Percentiles rank a stretch among this genome's conserved stretches.
Conservation (phyloP, 129 eudicot species). For the Centella asiatica region DNA sequence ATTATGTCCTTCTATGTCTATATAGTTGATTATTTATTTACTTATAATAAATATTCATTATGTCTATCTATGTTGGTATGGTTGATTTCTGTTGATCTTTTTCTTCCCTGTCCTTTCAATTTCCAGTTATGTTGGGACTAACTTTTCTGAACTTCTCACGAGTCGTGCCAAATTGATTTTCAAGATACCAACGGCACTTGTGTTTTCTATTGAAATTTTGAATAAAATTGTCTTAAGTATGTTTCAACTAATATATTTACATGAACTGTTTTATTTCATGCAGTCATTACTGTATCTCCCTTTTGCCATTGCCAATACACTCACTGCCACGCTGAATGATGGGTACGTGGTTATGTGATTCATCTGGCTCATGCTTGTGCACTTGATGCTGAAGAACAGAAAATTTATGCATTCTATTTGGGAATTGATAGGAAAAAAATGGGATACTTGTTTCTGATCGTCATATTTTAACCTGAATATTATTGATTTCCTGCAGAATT, state of each 20-base stretch:
- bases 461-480: slow-evolving; percentile 7
- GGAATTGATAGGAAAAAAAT: background rate
- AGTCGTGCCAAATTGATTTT: too few relatives aligned
- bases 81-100: too few relatives aligned
- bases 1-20: too few relatives aligned
- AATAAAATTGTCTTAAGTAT: background rate
- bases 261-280: slow-evolving; percentile 17
- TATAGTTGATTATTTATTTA: too few relatives aligned
- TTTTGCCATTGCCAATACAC: slow-evolving; percentile 87
- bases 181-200: background rate
- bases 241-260: background rate
- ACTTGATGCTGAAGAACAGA: too few relatives aligned
- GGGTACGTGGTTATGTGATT: slow-evolving; percentile 50
- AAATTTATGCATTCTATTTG: slow-evolving; percentile 6
- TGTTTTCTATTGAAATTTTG: background rate
- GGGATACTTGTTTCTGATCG: background rate
- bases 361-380: too few relatives aligned
- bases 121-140: too few relatives aligned
- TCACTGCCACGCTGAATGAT: slow-evolving; percentile 83
- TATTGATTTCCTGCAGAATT: slow-evolving; percentile 47
- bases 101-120: too few relatives aligned
- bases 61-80: too few relatives aligned
- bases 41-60: too few relatives aligned
- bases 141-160: too few relatives aligned
- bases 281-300: slow-evolving; percentile 89